Base-by-base conservation (phyloP, 2,329 filamentous ascomycete genomes). In the Diaporthe vexans region DNA sequence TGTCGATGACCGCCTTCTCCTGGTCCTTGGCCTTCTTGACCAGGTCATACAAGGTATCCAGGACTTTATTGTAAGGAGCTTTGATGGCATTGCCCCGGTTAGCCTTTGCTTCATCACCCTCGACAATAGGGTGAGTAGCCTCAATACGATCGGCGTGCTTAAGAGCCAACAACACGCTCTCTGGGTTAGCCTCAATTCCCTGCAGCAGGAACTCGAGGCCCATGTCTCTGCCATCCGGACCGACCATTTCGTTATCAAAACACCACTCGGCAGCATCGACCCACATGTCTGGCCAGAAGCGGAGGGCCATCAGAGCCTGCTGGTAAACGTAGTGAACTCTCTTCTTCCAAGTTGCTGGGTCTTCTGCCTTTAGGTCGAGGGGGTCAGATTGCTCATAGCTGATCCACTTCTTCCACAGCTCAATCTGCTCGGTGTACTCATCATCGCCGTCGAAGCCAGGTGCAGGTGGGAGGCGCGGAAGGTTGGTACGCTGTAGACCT, bases 261-360 rank as follows among this genome's bases (percentile, higher is more conserved):
- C 94, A 98, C 91, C 96, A 98, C 77, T 97, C 94, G 0, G 95
- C 94, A 13, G 95, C 96, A 75, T 98, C 95, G 67, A 95, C 95
- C 97, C 97, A 99, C 78, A 98, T 92, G 81, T 97, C 94, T 5
- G 97, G 95, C 91, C 96, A 97, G 84, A 98, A 99, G 68, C 95
- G 92, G 72, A 99, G 86, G 5, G 95, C 93, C 94, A 98, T 98
- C 61, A 97, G 86, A 6, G 96, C 95, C 82, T 98, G 96, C 82
- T 95, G 97, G 87, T 98, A 98, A 77, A 94, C 93, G 82, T 97
- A 97, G 10, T 98, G 83, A 56, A 98, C 90, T 54, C 97, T 92
- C 77, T 93, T 90, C 77, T 93, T 93, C 83, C 93, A 97, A 9
- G 90, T 88, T 70, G 91, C 89, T 4, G 90, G 87, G 78, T 98